Percentiles rank a stretch among this genome's conserved stretches.
Conservation (phyloP, 805 yeast genomes). For the baker's yeast (Saccharomyces cerevisiae) region DNA sequence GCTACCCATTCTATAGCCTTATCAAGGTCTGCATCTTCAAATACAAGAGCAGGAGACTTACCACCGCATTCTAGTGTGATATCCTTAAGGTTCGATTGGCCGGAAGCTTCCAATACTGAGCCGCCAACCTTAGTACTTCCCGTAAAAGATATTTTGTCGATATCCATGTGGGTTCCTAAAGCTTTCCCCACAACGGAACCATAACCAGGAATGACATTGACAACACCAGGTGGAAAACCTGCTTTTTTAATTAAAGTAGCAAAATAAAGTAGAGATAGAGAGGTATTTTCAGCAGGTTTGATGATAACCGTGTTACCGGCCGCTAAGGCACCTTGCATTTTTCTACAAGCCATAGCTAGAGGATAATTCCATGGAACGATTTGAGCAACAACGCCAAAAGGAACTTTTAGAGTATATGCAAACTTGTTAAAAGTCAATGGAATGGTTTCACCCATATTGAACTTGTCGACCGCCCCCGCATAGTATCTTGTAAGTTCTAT, state of each 20-base stretch:
- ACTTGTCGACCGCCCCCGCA: conserved; percentile 65
- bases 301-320: conserved; percentile 38
- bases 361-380: conserved; percentile 45
- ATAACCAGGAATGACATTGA: conserved; percentile 36
- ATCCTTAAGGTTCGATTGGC: conserved; percentile 36
- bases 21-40: conserved; percentile 36
- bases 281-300: conserved; percentile 40
- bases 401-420: conserved; percentile 41
- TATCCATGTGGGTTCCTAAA: conserved; percentile 34
- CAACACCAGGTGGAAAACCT: conserved; percentile 39
- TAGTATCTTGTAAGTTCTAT: conserved; percentile 49
- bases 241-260: conserved; percentile 34
- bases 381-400: conserved; percentile 42
- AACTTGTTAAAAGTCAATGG: conserved; percentile 50
- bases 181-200: conserved; percentile 36
- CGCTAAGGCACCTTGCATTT: conserved; percentile 44
- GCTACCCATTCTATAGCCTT: conserved; percentile 39
- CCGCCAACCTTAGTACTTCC: conserved; percentile 40
- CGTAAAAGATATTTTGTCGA: conserved; percentile 42
- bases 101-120: conserved; percentile 32
- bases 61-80: conserved; percentile 47
- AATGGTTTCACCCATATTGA: conserved; percentile 45
- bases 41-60: conserved; percentile 38
- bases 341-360: conserved; percentile 40
- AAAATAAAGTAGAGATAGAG: conserved; percentile 35